phyloP scores from a whole-genome alignment of 2,329 filamentous ascomycete species.

The Arachnomyces sp. region DNA sequence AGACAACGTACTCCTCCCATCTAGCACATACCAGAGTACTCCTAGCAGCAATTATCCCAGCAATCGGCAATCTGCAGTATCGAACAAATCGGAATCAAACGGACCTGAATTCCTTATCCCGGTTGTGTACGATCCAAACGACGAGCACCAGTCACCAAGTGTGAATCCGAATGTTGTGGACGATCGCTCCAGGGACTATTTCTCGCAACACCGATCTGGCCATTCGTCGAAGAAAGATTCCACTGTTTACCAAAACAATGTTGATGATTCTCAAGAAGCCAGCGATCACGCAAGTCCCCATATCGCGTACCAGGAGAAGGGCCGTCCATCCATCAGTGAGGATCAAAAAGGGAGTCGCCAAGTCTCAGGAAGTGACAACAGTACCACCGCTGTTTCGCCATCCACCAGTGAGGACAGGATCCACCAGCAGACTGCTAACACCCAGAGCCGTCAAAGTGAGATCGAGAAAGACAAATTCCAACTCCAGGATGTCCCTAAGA shows the following conservation, averaged over 20 bases:
- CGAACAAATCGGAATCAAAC: constrained; percentile 47
- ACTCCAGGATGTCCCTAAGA: constrained; percentile 70
- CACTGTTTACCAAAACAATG: constrained; percentile 15
- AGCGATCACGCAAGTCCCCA: constrained; percentile 61
- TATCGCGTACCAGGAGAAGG: constrained; percentile 84
- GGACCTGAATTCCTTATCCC: constrained; percentile 65
- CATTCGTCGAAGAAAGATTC: constrained; percentile 20
- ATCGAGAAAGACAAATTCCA: constrained; percentile 55
- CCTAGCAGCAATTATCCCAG: no score
- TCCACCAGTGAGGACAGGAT: constrained; percentile 14
- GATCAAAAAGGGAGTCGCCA: no score
- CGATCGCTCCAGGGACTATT: constrained; percentile 48
- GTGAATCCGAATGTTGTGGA: constrained; percentile 38
- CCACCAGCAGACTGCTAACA: constrained; percentile 5
- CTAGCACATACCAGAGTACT: constrained; percentile 69
- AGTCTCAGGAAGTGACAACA: background rate
- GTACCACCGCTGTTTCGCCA: constrained; percentile 17
- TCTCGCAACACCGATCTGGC: constrained; percentile 29
- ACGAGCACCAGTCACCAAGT: constrained; percentile 47
- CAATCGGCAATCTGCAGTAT: constrained; percentile 63
- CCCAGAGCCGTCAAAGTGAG: constrained; percentile 9
- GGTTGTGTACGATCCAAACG: constrained; percentile 62
- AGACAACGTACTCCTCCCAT: constrained; percentile 61
- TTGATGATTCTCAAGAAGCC: constrained; percentile 23
- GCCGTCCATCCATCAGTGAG: constrained; percentile 45